These are phyloP conservation scores for Lepiota subincarnata DNA, from an alignment of 768 basidiomycete genomes.

Conservation along the genomic window DNA sequence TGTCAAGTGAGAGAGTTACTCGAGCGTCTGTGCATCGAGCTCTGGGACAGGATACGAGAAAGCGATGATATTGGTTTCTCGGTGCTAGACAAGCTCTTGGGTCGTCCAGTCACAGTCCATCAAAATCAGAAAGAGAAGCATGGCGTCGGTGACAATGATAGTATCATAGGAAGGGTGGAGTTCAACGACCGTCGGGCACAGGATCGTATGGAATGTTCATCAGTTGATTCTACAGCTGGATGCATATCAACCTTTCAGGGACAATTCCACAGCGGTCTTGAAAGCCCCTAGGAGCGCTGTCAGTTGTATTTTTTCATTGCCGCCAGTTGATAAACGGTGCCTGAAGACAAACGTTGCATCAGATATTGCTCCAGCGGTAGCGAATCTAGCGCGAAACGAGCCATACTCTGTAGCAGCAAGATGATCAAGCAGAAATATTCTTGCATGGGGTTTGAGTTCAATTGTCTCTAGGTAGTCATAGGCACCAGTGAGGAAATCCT, in stretches of 20 bases:
- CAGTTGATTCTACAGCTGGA: background rate
- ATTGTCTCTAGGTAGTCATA: slow-evolving; percentile 88
- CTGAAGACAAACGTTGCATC: slow-evolving; percentile 35
- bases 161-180: background rate
- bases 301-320: slow-evolving; percentile 90
- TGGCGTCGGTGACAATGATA: background rate
- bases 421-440: slow-evolving; percentile 88
- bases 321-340: slow-evolving; percentile 88
- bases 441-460: slow-evolving; percentile 80
- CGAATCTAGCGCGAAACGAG: background rate
- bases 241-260: slow-evolving; percentile 33
- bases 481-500: slow-evolving; percentile 88
- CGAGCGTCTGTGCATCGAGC: too few relatives aligned
- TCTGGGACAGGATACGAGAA: too few relatives aligned
- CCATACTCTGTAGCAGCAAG: slow-evolving; percentile 94
- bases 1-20: too few relatives aligned
- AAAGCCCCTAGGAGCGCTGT: slow-evolving; percentile 89
- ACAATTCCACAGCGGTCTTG: slow-evolving; percentile 86
- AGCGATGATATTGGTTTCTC: too few relatives aligned
- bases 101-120: background rate
- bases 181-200: background rate
- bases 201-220: background rate
- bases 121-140: background rate
- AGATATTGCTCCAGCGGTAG: background rate
- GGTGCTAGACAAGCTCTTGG: too few relatives aligned